Percentiles rank a stretch among this genome's conserved stretches.
Conservation (phyloP, 176 grass and related monocot genomes). For the Luzula sylvatica region DNA sequence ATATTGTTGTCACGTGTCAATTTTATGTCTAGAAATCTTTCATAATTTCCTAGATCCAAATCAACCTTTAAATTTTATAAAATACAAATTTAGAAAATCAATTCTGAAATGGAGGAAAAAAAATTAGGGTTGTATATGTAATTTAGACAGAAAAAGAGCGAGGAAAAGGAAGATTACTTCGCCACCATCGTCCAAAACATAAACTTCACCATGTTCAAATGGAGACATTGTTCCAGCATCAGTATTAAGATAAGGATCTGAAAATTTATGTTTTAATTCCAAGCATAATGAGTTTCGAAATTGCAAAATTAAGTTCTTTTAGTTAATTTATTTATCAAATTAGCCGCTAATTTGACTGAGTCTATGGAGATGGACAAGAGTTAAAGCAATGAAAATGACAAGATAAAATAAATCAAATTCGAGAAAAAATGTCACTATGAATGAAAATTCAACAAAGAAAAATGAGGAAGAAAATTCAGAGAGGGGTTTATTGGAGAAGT, state of each 20-base stretch:
- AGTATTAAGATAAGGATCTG: slow-evolving; percentile 98
- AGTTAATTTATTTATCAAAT: too few species aligned
- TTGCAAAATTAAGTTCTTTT: slow-evolving; percentile 2
- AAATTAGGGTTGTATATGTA: not conserved
- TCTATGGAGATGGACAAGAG: not conserved
- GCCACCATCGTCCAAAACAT: slow-evolving; percentile 91
- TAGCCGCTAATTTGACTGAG: slow-evolving; percentile 15
- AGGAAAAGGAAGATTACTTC: slow-evolving; percentile 51
- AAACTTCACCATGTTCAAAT: slow-evolving; percentile 89
- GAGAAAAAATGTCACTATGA: not conserved
- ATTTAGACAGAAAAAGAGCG: slow-evolving; percentile 10
- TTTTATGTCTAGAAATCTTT: slow-evolving; percentile 95
- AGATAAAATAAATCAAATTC: not conserved
- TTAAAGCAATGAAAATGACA: slow-evolving; percentile 18
- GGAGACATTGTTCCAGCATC: slow-evolving; percentile 99
- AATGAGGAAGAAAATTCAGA: not conserved
- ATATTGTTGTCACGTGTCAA: slow-evolving; percentile 95
- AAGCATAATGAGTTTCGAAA: too few species aligned
- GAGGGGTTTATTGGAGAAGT: not conserved
- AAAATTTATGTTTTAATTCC: slow-evolving; percentile 4
- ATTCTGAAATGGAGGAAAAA: too few species aligned
- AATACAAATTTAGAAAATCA: not conserved
- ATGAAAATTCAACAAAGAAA: slow-evolving; percentile 17
- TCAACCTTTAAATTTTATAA: slow-evolving; percentile 58
- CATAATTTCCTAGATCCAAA: slow-evolving; percentile 97